Percentiles rank a stretch among this genome's conserved stretches.
These are phyloP conservation scores for Lactarius evosmus DNA, from an alignment of 768 basidiomycete genomes.

Conservation along the genomic window DNA sequence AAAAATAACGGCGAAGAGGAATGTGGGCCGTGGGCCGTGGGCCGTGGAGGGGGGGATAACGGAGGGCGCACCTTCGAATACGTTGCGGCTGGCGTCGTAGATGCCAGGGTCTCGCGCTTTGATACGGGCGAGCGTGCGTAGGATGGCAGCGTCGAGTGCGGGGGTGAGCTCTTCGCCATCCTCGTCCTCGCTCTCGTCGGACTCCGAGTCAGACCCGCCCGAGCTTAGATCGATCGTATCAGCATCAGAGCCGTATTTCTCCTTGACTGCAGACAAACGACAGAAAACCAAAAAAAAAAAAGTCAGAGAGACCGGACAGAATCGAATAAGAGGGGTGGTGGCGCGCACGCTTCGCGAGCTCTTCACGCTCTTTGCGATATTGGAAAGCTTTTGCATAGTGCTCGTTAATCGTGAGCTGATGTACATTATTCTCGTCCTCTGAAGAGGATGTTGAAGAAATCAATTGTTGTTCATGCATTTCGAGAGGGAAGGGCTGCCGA, in stretches of 20 bases:
- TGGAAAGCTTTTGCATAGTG: constrained; percentile 81
- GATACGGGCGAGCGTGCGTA: constrained; percentile 85
- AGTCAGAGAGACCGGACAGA: not conserved
- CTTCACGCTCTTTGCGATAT: constrained; percentile 80
- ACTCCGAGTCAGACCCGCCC: constrained; percentile 59
- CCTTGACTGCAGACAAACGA: constrained; percentile 60
- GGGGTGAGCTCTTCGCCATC: constrained; percentile 95
- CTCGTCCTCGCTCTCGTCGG: constrained; percentile 85
- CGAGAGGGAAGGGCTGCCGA: not conserved
- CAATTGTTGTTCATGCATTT: constrained; percentile 22
- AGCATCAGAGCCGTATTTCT: constrained; percentile 78
- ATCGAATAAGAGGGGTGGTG: no score
- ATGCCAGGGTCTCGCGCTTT: constrained; percentile 79
- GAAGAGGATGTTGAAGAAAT: constrained; percentile 21
- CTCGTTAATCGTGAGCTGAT: constrained; percentile 65
- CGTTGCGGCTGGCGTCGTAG: constrained; percentile 63
- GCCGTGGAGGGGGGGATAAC: not conserved
- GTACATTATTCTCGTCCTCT: constrained; percentile 39
- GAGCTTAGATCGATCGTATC: constrained; percentile 47
- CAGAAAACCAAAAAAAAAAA: constrained; percentile 10
- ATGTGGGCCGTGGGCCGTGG: not conserved
- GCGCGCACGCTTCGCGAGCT: constrained; percentile 68
- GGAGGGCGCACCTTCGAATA: constrained; percentile 72
- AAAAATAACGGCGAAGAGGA: not conserved
- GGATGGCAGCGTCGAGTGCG: constrained; percentile 88